These are phyloP conservation scores for Cutaneotrichosporon dermatis DNA, from an alignment of 1,284 basidiomycete species.

Conservation along the genomic window DNA sequence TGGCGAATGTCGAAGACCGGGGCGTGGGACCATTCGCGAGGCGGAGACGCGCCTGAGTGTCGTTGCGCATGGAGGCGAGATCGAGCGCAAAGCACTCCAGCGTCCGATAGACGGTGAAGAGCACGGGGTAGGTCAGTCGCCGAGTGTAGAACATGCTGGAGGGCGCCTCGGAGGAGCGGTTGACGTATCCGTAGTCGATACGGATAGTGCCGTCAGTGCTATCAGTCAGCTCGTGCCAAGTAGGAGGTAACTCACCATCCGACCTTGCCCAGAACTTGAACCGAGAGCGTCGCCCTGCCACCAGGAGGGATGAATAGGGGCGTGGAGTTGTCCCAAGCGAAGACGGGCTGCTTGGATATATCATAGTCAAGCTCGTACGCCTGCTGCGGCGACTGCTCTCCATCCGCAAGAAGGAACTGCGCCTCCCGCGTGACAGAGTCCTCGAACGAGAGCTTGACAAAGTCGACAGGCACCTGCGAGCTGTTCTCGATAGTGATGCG, in stretches of 20 bases:
- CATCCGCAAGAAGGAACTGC: slow-evolving; percentile 70
- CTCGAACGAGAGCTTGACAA: slow-evolving; percentile 75
- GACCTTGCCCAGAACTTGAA: slow-evolving; percentile 79
- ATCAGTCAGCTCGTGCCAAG: background rate
- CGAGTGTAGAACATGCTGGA: slow-evolving; percentile 65
- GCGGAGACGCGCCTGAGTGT: slow-evolving; percentile 2
- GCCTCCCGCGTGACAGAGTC: slow-evolving; percentile 78
- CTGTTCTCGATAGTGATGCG: slow-evolving; percentile 84
- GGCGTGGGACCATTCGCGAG: slow-evolving; percentile 5
- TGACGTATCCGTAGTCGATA: slow-evolving; percentile 73
- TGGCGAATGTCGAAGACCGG: slow-evolving; percentile 10
- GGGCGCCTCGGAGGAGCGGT: slow-evolving; percentile 47
- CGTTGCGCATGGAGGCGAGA: slow-evolving; percentile 54
- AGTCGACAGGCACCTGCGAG: slow-evolving; percentile 74
- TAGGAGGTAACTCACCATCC: slow-evolving; percentile 60
- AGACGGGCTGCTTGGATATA: slow-evolving; percentile 70
- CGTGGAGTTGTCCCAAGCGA: slow-evolving; percentile 62
- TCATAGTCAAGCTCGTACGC: slow-evolving; percentile 87
- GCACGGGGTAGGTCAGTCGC: slow-evolving; percentile 73
- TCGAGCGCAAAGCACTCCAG: slow-evolving; percentile 78
- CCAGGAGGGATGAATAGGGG: slow-evolving; percentile 62
- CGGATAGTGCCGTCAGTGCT: slow-evolving; percentile 74
- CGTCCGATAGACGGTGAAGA: slow-evolving; percentile 89
- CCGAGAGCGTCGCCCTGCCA: slow-evolving; percentile 61
- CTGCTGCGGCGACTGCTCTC: slow-evolving; percentile 73